Percentiles rank a stretch among this genome's conserved stretches.
phyloP scores from a whole-genome alignment of 345 rosid species.

The Rhizophora mangle region DNA sequence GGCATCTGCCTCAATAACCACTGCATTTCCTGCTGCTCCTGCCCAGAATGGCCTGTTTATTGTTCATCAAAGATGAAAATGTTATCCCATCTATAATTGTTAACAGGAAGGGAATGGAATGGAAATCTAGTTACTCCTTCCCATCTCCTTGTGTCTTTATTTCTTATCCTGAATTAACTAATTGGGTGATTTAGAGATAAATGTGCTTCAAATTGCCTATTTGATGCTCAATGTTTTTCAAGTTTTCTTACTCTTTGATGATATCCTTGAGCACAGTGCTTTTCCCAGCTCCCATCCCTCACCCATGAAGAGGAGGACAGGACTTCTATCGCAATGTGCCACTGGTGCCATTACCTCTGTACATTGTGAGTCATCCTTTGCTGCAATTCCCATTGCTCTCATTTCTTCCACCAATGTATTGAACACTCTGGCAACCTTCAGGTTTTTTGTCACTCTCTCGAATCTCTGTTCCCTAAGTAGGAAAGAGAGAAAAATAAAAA shows the following conservation, averaged over 20 bases:
- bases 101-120: no score
- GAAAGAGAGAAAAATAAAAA: not conserved
- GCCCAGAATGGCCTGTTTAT: slow-evolving; percentile 77
- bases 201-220: no score
- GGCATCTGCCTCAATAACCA: slow-evolving; percentile 91
- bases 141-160: not conserved
- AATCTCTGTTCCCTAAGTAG: slow-evolving; percentile 64
- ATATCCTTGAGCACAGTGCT: slow-evolving; percentile 91
- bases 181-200: no score
- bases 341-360: slow-evolving; percentile 84
- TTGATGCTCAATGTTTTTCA: not conserved
- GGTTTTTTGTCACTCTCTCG: slow-evolving; percentile 60
- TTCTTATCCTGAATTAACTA: not conserved
- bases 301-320: slow-evolving; percentile 92
- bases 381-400: slow-evolving; percentile 54
- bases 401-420: slow-evolving; percentile 78
- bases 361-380: slow-evolving; percentile 39
- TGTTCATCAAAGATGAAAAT: not conserved
- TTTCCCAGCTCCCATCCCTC: slow-evolving; percentile 98
- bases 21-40: slow-evolving; percentile 67
- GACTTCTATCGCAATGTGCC: slow-evolving; percentile 68
- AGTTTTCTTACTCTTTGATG: slow-evolving; percentile 54
- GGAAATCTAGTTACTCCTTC: not conserved
- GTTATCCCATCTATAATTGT: not conserved
- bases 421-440: slow-evolving; percentile 69